A percentile compares a stretch with the other conserved stretches of the same genome.
Evolutionary conservation across 164 flowering plant species (phyloP).

Genomic region (Stephania yunnanensis): DNA sequence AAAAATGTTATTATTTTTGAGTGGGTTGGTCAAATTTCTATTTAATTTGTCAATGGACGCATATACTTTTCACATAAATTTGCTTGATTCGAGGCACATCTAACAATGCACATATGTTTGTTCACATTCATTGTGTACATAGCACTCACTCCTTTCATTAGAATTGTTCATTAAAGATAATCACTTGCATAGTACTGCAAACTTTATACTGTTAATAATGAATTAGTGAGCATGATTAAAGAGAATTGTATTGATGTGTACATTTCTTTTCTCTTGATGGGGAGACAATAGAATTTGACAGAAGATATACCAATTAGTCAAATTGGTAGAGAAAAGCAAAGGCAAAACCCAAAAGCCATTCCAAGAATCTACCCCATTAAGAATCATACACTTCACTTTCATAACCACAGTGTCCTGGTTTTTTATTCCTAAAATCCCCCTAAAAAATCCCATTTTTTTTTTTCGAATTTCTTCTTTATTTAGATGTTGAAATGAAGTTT

Average conservation of each 20-base stretch:
- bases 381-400: not conserved
- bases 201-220: not conserved
- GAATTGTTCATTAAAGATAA: too few species aligned
- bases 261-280: not conserved
- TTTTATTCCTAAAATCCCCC: not conserved
- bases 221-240: not conserved
- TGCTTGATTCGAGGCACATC: too few species aligned
- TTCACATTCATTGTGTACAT: too few species aligned
- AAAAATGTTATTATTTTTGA: too few species aligned
- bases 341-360: not conserved
- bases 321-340: not conserved
- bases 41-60: too few species aligned
- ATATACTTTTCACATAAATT: too few species aligned
- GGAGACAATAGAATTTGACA: constrained; percentile 1
- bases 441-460: too few species aligned
- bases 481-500: too few species aligned
- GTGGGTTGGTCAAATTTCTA: too few species aligned
- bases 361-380: not conserved
- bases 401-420: not conserved
- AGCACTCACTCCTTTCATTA: too few species aligned
- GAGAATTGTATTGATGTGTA: not conserved
- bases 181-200: too few species aligned
- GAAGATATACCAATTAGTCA: not conserved
- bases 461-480: not conserved
- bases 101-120: too few species aligned